phyloP scores from a whole-genome alignment of 1,139 yeast genomes.

The Magnusiomyces sp. region DNA sequence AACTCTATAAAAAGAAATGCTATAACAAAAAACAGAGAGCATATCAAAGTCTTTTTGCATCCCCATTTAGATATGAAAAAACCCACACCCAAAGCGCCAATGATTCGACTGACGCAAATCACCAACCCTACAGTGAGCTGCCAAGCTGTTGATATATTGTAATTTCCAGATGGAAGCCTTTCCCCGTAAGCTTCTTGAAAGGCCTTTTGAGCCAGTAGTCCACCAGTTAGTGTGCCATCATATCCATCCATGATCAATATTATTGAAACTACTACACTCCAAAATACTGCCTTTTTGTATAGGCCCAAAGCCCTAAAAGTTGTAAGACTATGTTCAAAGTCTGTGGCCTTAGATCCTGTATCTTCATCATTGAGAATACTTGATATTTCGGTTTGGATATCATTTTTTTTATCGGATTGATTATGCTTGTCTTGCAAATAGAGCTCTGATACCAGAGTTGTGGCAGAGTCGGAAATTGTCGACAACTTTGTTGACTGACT shows the following conservation, averaged over 20 bases:
- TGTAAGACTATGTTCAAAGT: slow-evolving; percentile 37
- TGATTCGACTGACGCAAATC: slow-evolving; percentile 22
- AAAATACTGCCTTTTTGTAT: slow-evolving; percentile 37
- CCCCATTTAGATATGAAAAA: slow-evolving; percentile 34
- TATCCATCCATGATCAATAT: slow-evolving; percentile 44
- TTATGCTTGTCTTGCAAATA: no score
- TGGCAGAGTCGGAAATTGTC: no score
- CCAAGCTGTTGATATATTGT: slow-evolving; percentile 34
- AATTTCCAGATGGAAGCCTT: slow-evolving; percentile 27
- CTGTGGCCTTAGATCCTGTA: no score
- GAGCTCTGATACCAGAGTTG: no score
- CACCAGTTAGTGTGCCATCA: slow-evolving; percentile 35
- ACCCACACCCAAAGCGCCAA: slow-evolving; percentile 30
- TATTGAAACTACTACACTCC: slow-evolving; percentile 39
- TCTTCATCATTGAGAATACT: no score
- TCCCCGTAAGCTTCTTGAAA: slow-evolving; percentile 37
- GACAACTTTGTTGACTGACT: no score
- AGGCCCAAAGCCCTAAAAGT: slow-evolving; percentile 36
- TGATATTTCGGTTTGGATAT: no score
- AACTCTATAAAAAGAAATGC: slow-evolving; percentile 38
- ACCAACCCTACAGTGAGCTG: slow-evolving; percentile 23
- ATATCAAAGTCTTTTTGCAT: slow-evolving; percentile 33
- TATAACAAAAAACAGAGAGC: slow-evolving; percentile 26
- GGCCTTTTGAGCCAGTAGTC: slow-evolving; percentile 38
- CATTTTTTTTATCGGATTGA: no score